Base-by-base conservation (phyloP, 148 eudicot genomes). In the Rhododendron ovatum region DNA sequence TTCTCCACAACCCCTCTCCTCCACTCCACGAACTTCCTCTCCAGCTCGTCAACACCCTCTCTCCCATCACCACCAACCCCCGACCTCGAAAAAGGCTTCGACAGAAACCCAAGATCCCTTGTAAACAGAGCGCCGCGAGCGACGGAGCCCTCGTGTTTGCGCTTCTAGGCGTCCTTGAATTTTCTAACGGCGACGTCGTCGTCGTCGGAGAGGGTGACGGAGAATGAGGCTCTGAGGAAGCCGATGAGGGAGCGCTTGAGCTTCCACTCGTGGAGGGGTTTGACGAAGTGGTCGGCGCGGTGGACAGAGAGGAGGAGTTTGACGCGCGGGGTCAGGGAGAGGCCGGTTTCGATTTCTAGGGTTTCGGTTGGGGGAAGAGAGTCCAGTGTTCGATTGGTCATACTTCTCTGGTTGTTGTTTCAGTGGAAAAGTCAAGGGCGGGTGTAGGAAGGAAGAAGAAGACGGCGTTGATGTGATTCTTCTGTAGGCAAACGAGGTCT, bases 191-290 rank as follows among this genome's bases (percentile, higher is more conserved):
- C 65, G 61, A 94, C 74, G 84, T 95, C 94, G 2, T 91, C 95
- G 2, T 91, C 88, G 13, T 91, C 91, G 37, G 93, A 86, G 61
- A 92, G 51, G 18, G 86, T 47, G 87, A 93, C 81, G 81, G 93
- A 89, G 83, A 87, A 88, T 1, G 91, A 82, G 86, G 92, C 30
- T 75, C 80, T 86, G 88, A 93, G 88, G 90, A 93, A 94, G 80
- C 84, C 86, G 89, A 90, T 82, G 79, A 95, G 88, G 4, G 98
- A 93, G 63, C 89, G 90, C 86, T 94, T 95, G 85, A 95, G 90
- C 57, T 91, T 92, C 96, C 96, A 95, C 47, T 92, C 94, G 90
- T 95, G 95, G 43, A 95, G 30, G 39, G 95, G 89, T 4, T 89
- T 39, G 47, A 93, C 92, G 78, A 94, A 83, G 83, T 86, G 73